Base-by-base conservation (phyloP, 176 grass and related monocot species). In the Aegilops sharonensis region DNA sequence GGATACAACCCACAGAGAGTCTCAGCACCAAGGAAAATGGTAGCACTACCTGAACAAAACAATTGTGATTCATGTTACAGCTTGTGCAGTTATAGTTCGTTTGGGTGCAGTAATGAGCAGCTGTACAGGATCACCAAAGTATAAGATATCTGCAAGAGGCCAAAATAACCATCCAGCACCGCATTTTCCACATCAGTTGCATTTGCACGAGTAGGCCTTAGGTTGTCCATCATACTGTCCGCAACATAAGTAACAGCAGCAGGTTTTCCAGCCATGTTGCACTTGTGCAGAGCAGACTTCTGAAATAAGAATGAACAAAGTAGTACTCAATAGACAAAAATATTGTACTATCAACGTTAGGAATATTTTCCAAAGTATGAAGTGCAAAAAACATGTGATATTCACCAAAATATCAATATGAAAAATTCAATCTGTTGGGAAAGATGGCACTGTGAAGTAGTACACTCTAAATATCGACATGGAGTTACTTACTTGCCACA, bases 151-250 rank as follows among this genome's bases (percentile, higher is more conserved):
- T 70, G 25, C 24, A 78, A 52, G 82, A 32, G 10, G 50, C 11
- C 27, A 72, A 65, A 13, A 70, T 82, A 79, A 99, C 97, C 97
- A 18, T 96, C 97, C 74, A 99, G 94, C 48, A 99, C 92, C 23
- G 94, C 97, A 77, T 99, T 96, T 39, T 94, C 97, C 68, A 99
- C 97, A 92, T 99, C 97, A 25, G 97, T 99, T 81, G 97, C 97
- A 66, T 99, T 94, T 0, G 92, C 94, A 62, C 94, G 92, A 67
- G 94, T 96, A 57, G 97, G 97, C 83, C 97, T 92, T 60, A 99
- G 90, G 85, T 99, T 99, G 77, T 96, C 94, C 69, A 92, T 96
- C 97, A 99, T 99, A 82, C 97, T 99, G 85, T 99, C 94, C 76
- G 96, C 97, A 4, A 99, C 97, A 90, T 92, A 89, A 79, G 97